phyloP scores from a whole-genome alignment of 805 yeast genomes.

The Candida chauliodis region DNA sequence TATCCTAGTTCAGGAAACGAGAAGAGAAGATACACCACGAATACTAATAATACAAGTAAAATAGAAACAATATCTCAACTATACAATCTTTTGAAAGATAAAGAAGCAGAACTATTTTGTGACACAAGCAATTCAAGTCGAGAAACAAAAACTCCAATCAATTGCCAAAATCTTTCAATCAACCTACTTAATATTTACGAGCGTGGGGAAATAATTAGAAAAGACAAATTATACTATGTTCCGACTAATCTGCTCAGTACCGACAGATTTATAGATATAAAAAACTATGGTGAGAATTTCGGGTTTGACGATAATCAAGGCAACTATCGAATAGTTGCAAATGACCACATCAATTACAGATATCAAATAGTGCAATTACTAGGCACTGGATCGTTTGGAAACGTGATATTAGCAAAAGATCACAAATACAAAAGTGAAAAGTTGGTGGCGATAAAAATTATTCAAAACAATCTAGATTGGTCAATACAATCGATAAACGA shows the following conservation, averaged over 20 bases:
- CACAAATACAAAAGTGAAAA: slow-evolving; percentile 45
- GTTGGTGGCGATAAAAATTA: slow-evolving; percentile 70
- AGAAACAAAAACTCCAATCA: slow-evolving; percentile 5
- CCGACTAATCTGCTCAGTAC: slow-evolving; percentile 28
- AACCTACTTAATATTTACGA: slow-evolving; percentile 49
- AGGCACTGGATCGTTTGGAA: slow-evolving; percentile 84
- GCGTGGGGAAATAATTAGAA: slow-evolving; percentile 55
- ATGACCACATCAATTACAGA: slow-evolving; percentile 76
- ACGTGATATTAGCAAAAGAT: slow-evolving; percentile 67
- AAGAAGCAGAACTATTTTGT: slow-evolving; percentile 26
- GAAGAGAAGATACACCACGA: slow-evolving; percentile 1
- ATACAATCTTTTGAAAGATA: slow-evolving; percentile 18
- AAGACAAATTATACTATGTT: slow-evolving; percentile 46
- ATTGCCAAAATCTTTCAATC: slow-evolving; percentile 4
- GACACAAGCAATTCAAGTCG: background rate
- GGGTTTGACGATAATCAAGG: slow-evolving; percentile 73
- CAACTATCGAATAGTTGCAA: slow-evolving; percentile 50
- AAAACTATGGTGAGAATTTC: slow-evolving; percentile 45
- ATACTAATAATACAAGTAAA: background rate
- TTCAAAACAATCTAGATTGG: slow-evolving; percentile 70
- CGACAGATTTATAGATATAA: slow-evolving; percentile 26
- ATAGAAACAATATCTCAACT: slow-evolving; percentile 14
- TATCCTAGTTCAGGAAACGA: slow-evolving; percentile 10
- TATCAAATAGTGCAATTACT: slow-evolving; percentile 57
- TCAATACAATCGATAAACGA: slow-evolving; percentile 76